Evolutionary conservation across 2,329 filamentous ascomycete species (phyloP), one percentile per base, ranked within the genome.

Genomic region (Tolypocladium pustulatum): DNA sequence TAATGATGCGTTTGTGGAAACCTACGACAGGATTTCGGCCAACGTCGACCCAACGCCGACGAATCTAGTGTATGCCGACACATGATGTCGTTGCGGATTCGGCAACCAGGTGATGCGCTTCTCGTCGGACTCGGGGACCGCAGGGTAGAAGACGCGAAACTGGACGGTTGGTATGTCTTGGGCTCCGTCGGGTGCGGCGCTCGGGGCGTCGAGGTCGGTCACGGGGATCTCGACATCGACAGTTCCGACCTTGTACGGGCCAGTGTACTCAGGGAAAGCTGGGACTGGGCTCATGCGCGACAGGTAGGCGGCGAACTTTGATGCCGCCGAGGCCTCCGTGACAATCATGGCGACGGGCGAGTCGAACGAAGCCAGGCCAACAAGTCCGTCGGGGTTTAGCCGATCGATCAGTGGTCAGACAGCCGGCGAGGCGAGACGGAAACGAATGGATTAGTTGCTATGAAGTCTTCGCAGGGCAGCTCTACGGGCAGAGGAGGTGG

Each of bases 131-230:
- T 77, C 76, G 5, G 77, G 69, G 1, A 76, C 74, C 27, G 87
- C 86, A 1, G 91, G 91, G 69, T 95, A 95, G 74, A 90, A 96
- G 59, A 95, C 79, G 62, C 91, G 84, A 71, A 90, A 94, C 59
- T 89, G 86, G 32, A 95, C 78, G 0, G 91, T 96, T 25, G 84
- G 77, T 53, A 92, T 84, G 52, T 78, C 76, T 58, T 73, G 72
- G 6, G 83, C 79, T 55, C 80, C 78, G 9, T 78, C 75, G 7
- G 83, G 82, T 9, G 76, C 71, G 4, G 79, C 75, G 27, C 80
- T 77, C 0, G 85, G 82, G 1, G 81, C 76, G 2, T 78, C 69
- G 7, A 87, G 74, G 54, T 84, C 79, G 34, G 80, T 77, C 12
- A 88, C 78, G 51, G 90, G 88, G 20, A 95, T 83, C 74, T 96